These are phyloP conservation scores for Fusarium praegraminearum DNA, from an alignment of 2,329 filamentous ascomycete genomes.

Conservation along the genomic window DNA sequence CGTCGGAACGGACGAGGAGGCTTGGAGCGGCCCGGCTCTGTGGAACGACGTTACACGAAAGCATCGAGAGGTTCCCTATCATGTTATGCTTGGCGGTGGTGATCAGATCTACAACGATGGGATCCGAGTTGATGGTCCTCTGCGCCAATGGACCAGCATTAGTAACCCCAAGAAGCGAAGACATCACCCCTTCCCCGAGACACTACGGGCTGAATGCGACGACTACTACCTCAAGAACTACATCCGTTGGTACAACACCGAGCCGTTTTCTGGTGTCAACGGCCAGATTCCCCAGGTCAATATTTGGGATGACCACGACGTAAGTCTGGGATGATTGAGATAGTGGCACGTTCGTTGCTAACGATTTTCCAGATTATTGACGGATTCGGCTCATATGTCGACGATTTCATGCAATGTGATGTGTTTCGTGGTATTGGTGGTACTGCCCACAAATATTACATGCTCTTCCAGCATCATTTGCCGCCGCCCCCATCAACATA, in stretches of 20 bases:
- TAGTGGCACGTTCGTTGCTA: conserved; percentile 32
- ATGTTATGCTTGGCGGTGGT: conserved; percentile 94
- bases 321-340: conserved; percentile 55
- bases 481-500: conserved; percentile 87
- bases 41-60: conserved; percentile 94
- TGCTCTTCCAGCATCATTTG: conserved; percentile 96
- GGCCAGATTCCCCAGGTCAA: conserved; percentile 96
- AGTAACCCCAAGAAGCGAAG: conserved; percentile 86
- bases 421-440: conserved; percentile 94
- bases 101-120: conserved; percentile 98
- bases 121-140: conserved; percentile 84
- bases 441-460: conserved; percentile 96
- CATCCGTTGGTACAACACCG: conserved; percentile 82
- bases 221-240: conserved; percentile 94
- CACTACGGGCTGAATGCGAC: conserved; percentile 85
- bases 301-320: conserved; percentile 96
- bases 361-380: conserved; percentile 79
- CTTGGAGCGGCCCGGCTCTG: conserved; percentile 89
- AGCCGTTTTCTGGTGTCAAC: conserved; percentile 86
- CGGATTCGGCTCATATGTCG: conserved; percentile 92
- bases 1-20: conserved; percentile 84
- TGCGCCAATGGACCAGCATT: conserved; percentile 85
- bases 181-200: conserved; percentile 79
- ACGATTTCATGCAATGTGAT: conserved; percentile 91
- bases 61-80: conserved; percentile 85